phyloP scores from a whole-genome alignment of 257 asterid species.

The Nicotiana otophora region DNA sequence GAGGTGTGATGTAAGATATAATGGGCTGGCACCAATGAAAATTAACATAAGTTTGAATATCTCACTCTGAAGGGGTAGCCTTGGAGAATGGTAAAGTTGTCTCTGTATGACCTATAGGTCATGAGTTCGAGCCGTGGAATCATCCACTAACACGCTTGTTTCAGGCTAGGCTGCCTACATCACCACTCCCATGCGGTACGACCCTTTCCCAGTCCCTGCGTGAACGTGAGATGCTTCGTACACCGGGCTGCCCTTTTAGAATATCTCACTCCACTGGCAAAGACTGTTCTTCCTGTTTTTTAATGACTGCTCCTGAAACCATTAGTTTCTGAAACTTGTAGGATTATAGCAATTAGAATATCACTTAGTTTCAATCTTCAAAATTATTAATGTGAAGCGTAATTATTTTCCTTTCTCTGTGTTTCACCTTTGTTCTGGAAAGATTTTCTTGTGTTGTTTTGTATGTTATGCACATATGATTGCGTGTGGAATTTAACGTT shows the following conservation, averaged over 20 bases:
- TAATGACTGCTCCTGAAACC: neutral
- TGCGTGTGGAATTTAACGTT: neutral
- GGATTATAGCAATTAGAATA: neutral
- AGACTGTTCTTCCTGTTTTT: neutral
- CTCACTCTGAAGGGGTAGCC: neutral
- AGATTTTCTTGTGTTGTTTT: neutral
- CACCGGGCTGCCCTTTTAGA: neutral
- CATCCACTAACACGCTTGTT: no score
- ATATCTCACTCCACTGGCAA: neutral
- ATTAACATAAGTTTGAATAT: neutral
- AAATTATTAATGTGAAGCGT: neutral
- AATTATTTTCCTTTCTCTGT: conserved; percentile 1
- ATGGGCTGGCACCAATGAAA: neutral
- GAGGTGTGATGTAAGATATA: neutral
- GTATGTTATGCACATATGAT: neutral
- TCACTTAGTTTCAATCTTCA: neutral
- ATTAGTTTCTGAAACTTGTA: neutral
- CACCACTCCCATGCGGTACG: no score
- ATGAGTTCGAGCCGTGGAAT: no score
- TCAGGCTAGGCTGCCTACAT: no score
- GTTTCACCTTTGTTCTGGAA: neutral
- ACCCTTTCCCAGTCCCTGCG: no score
- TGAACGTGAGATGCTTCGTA: no score
- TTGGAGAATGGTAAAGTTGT: no score
- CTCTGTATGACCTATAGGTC: no score